Base-by-base conservation (phyloP, 2,329 filamentous ascomycete genomes). In the Cercospora sesami region DNA sequence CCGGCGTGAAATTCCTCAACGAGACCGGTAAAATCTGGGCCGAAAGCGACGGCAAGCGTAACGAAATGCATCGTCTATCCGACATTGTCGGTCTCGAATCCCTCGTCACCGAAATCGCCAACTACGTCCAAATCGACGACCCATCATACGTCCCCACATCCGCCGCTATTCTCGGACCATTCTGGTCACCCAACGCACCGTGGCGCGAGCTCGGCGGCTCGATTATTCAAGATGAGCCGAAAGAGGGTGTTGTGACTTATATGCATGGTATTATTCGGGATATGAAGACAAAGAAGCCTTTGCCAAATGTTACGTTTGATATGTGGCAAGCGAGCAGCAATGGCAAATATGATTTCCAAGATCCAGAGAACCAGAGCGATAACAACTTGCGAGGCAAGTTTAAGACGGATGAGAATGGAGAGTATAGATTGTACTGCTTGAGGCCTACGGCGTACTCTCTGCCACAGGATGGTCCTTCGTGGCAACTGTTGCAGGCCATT, bases 361-460 rank as follows among this genome's bases (percentile, higher is more conserved):
- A 92, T 79, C 89, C 89, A 0, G 85, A 89, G 66, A 88, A 87
- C 81, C 90, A 92, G 83, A 81, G 82, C 60, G 86, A 87, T 77
- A 90, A 92, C 85, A 93, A 93, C 83, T 84, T 92, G 51, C 86
- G 90, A 53, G 90, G 90, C 78, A 92, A 92, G 82, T 92, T 92
- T 83, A 86, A 85, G 74, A 87, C 89, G 71, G 86, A 91, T 79
- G 85, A 86, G 74, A 85, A 92, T 70, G 90, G 90, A 73, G 85
- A 89, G 78, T 91, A 89, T 81, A 86, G 83, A 81, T 89, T 91
- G 80, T 92, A 92, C 86, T 92, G 90, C 84, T 86, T 89, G 76
- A 85, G 90, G 80, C 90, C 90, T 0, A 92, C 90, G 0, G 87
- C 89, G 5, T 92, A 92, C 81, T 89, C 89, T 45, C 83, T 92